These are phyloP conservation scores for Saccharomyces hybrid DNA, from an alignment of 1,139 yeast genomes.

Conservation along the genomic window DNA sequence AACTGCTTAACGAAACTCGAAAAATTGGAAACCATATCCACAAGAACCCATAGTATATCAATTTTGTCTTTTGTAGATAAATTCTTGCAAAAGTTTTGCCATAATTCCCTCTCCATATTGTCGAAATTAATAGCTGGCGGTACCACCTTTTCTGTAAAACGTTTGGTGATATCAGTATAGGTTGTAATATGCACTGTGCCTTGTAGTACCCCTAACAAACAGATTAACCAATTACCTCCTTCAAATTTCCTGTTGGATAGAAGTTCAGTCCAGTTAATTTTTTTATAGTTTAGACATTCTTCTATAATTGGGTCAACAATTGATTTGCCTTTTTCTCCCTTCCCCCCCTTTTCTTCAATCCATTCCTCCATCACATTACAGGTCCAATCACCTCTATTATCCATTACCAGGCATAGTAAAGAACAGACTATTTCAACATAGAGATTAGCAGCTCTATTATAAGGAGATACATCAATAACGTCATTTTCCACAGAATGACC, in stretches of 20 bases:
- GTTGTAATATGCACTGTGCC: neutral
- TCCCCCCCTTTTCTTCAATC: slow-evolving; percentile 15
- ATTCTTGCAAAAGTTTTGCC: neutral
- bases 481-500: slow-evolving; percentile 17
- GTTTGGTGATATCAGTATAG: neutral
- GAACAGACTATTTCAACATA: slow-evolving; percentile 27
- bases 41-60: neutral
- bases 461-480: slow-evolving; percentile 23
- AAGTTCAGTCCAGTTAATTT: neutral
- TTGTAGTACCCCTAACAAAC: neutral
- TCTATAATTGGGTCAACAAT: slow-evolving; percentile 14
- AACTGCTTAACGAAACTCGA: neutral
- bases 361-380: slow-evolving; percentile 31
- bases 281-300: neutral
- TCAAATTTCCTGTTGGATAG: neutral
- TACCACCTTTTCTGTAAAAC: neutral
- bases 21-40: neutral
- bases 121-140: neutral
- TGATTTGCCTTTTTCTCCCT: slow-evolving; percentile 19
- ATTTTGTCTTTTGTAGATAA: neutral
- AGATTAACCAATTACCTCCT: neutral
- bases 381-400: slow-evolving; percentile 33
- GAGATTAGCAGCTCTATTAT: slow-evolving; percentile 22
- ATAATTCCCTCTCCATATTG: neutral
- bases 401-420: slow-evolving; percentile 23